These are phyloP conservation scores for Myxozyma vanderwaltii DNA, from an alignment of 805 yeast species.

Conservation along the genomic window DNA sequence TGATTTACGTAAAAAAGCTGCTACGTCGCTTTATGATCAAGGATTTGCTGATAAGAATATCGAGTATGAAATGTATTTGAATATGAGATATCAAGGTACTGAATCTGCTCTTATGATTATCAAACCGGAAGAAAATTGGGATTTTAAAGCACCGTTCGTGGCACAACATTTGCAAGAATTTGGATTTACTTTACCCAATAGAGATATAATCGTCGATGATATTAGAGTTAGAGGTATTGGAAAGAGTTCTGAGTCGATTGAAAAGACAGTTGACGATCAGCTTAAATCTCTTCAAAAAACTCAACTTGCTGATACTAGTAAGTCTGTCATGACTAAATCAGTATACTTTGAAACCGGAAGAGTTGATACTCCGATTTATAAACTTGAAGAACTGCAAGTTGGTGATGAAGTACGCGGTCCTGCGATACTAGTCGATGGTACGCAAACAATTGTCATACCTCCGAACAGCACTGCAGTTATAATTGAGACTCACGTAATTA, in stretches of 20 bases:
- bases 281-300: constrained; percentile 44
- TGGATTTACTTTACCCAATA: constrained; percentile 60
- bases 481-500: constrained; percentile 62
- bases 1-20: constrained; percentile 50
- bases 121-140: constrained; percentile 38
- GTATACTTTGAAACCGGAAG: constrained; percentile 59
- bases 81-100: constrained; percentile 84
- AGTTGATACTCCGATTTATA: constrained; percentile 55
- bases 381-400: constrained; percentile 53
- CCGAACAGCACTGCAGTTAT: constrained; percentile 61
- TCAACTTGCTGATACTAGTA: background rate
- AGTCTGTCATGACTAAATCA: constrained; percentile 43
- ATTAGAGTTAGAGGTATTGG: constrained; percentile 74
- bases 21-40: constrained; percentile 51
- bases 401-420: constrained; percentile 69
- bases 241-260: constrained; percentile 50
- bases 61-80: constrained; percentile 63
- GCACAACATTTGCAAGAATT: constrained; percentile 67
- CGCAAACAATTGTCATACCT: constrained; percentile 76
- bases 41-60: constrained; percentile 55
- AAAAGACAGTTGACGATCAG: constrained; percentile 56
- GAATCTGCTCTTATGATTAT: constrained; percentile 81
- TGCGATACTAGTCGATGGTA: constrained; percentile 73
- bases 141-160: constrained; percentile 52
- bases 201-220: constrained; percentile 68